Base-by-base conservation (phyloP, 2,329 filamentous ascomycete species). In the Colletotrichum sp. region DNA sequence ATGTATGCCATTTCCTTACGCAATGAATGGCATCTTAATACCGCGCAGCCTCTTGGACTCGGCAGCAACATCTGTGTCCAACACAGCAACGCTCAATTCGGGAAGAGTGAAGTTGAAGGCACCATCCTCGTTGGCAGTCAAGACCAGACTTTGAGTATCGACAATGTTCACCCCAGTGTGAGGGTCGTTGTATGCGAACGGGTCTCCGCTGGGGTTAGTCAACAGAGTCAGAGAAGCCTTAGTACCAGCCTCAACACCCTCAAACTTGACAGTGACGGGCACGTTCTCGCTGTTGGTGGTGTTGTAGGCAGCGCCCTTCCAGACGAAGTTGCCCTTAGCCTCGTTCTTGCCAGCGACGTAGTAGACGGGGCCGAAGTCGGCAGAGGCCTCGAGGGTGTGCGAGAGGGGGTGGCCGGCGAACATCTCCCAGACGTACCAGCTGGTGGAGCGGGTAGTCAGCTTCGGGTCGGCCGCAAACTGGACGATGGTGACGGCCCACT, bases 221-320 rank as follows among this genome's bases (percentile, higher is more conserved):
- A 90, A 81, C 1, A 90, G 81, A 5, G 87, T 89, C 64, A 91
- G 79, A 59, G 83, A 82, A 0, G 86, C 89, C 62, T 80, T 81
- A 0, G 85, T 80, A 5, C 87, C 87, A 3, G 82, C 78, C 34
- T 80, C 71, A 21, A 88, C 80, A 2, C 87, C 88, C 13, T 89
- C 86, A 64, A 91, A 90, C 1, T 81, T 79, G 2, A 90, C 77
- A 0, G 83, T 84, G 2, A 91, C 84, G 1, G 87, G 86, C 4
- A 90, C 85, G 2, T 86, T 82, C 2, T 82, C 86, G 18, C 80
- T 79, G 57, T 86, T 82, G 8, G 89, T 89, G 0, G 87, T 86
- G 83, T 91, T 91, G 81, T 90, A 91, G 0, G 87, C 88, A 16
- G 88, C 88, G 5, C 84, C 87, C 82, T 91, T 91, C 84, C 89